Base-by-base conservation (phyloP, 2,329 filamentous ascomycete species). In the Fusarium chuoi region DNA sequence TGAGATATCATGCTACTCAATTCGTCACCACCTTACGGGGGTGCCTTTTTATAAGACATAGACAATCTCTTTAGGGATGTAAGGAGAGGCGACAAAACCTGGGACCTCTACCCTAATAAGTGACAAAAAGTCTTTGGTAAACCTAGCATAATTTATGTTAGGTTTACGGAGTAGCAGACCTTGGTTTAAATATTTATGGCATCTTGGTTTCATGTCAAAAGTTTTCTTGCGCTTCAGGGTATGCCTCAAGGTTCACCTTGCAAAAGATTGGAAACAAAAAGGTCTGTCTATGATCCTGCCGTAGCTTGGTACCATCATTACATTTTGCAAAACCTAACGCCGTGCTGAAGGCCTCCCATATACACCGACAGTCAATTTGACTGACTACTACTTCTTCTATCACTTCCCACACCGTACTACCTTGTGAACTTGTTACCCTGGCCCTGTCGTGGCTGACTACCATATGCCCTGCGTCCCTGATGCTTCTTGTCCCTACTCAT, bases 361-460 rank as follows among this genome's bases (percentile, higher is more conserved):
- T 74, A 66, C 70, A 74, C 62, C 66, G 58, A 65, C 64, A 61
- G 70, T 55, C 64, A 65, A 62, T 63, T 67, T 69, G 68, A 66
- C 66, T 55, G 58, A 62, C 62, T 51, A 52, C 57, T 66, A 46
- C 62, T 48, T 59, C 55, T 30, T 59, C 35, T 45, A 15, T 45
- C 20, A 39, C 44, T 62, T 56, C 41, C 63, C 52, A 35, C 28
- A 45, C 48, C 42, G 26, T 73, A 45, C 36, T 73, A 77, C 68
- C 74, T 78, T 39, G 68, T 75, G 42, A 77, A 78, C 56, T 78
- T 78, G 62, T 65, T 68, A 33, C 71, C 66, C 14, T 68, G 71
- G 38, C 79, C 79, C 82, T 94, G 92, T 78, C 87, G 88, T 39
- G 93, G 93, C 84, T 96, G 94, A 79, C 92, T 94, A 44, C 94